Evolutionary conservation across 331 rosid genomes (phyloP), one percentile per base, ranked within the genome.

Genomic region (Spiraea crenata): DNA sequence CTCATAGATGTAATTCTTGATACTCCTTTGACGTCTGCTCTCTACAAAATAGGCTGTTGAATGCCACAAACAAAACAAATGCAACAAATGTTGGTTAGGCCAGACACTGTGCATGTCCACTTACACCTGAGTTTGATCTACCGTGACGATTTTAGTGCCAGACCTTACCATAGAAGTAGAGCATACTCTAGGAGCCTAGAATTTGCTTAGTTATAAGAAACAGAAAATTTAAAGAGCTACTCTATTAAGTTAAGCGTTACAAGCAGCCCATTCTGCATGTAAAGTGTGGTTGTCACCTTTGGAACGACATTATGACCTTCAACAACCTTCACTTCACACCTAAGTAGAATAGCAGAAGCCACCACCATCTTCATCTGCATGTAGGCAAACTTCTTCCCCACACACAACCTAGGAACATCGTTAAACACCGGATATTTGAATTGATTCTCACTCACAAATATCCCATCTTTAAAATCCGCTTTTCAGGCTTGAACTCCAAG

Each of bases 281-380:
- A 81, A 2, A 86, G 82, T 35, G 88, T 83, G 38, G 86, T 75
- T 35, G 83, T 78, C 54, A 83, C 13, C 64, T 86, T 86, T 7
- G 88, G 85, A 40, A 71, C 74, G 48, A 83, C 75, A 31, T 57
- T 54, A 56, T 81, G 86, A 17, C 78, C 74, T 51, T 73, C 67
- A 69, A 72, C 69, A 68, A 82, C 86, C 70, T 48, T 65, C 59
- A 86, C 78, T 34, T 73, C 68, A 41, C 76, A 83, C 74, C 85
- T 80, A 66, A 61, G 12, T 63, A 86, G 42, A 41, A 77, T 70
- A 2, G 86, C 58, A 25, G 86, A 86, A 11, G 86, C 88, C 7
- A 79, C 88, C 7, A 79, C 81, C 83, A 81, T 71, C 70, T 86
- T 86, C 88, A 86, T 86, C 40, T 86, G 91, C 74, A 60, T 57